Conservation (phyloP, 805 yeast genomes). For the Yarrowia keelungensis region DNA sequence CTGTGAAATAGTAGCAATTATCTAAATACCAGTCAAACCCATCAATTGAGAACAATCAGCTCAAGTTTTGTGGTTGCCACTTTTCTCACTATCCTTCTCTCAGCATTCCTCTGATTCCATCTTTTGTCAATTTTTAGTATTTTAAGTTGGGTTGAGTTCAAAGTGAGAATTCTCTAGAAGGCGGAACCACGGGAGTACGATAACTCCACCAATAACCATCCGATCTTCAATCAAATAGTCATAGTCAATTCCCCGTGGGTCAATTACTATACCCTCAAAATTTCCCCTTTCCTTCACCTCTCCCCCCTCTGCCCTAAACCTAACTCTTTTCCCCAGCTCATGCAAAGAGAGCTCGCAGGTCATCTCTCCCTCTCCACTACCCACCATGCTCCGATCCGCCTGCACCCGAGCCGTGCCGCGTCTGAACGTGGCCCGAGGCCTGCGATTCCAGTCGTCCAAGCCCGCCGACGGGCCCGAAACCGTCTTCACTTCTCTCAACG, state of each 20-base stretch:
- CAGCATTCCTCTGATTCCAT: background rate
- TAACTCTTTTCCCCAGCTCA: constrained; percentile 9
- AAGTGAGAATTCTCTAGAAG: constrained; percentile 25
- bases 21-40: too few species aligned
- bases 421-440: constrained; percentile 5
- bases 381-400: constrained; percentile 18
- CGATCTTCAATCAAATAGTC: background rate
- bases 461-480: constrained; percentile 30
- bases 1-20: too few species aligned
- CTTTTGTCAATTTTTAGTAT: background rate
- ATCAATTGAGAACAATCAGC: too few species aligned
- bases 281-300: too few species aligned
- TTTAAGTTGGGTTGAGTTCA: background rate
- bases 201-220: background rate
- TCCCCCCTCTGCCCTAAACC: background rate
- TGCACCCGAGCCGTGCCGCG: constrained; percentile 28
- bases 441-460: constrained; percentile 33
- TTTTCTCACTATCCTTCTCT: background rate
- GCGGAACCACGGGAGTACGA: background rate
- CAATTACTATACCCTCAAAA: background rate
- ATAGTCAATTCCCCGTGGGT: background rate
- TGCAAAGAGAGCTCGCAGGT: background rate
- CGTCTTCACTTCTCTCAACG: constrained; percentile 38
- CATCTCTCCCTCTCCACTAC: background rate
- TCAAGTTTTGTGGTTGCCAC: background rate